Conservation (phyloP, 2,329 filamentous ascomycete species). For the Pseudocercospora pini-densiflorae region DNA sequence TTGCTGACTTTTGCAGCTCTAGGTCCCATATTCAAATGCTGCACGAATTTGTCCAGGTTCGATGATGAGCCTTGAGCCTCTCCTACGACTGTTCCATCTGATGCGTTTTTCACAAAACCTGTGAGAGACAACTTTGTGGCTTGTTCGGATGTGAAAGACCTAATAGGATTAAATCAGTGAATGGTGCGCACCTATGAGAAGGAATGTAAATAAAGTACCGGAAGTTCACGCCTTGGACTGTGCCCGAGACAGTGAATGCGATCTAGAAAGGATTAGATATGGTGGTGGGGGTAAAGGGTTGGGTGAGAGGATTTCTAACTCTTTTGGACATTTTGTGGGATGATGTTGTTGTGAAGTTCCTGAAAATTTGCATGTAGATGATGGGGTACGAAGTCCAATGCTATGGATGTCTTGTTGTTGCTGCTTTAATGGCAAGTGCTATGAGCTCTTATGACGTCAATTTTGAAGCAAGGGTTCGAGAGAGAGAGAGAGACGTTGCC, state of each 20-base stretch:
- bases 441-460: background rate
- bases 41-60: slow-evolving; percentile 70
- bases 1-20: slow-evolving; percentile 72
- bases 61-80: slow-evolving; percentile 80
- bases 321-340: background rate
- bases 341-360: background rate
- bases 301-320: background rate
- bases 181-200: background rate
- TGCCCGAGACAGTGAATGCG: slow-evolving; percentile 52
- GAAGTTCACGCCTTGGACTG: slow-evolving; percentile 58
- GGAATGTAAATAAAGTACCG: slow-evolving; percentile 39
- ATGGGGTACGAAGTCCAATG: too few species aligned
- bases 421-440: too few species aligned
- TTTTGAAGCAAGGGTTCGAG: background rate
- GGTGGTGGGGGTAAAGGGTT: background rate
- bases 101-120: slow-evolving; percentile 52
- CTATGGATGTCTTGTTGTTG: background rate
- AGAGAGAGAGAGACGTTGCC: too few species aligned
- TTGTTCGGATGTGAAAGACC: slow-evolving; percentile 49
- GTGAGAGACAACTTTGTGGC: slow-evolving; percentile 51
- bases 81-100: slow-evolving; percentile 67
- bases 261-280: slow-evolving; percentile 42
- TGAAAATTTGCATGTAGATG: background rate
- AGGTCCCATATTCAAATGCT: slow-evolving; percentile 77
- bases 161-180: slow-evolving; percentile 23